Evolutionary conservation across 345 rosid genomes (phyloP), one percentile per base, ranked within the genome.

Genomic region (Microthlaspi erraticum): DNA sequence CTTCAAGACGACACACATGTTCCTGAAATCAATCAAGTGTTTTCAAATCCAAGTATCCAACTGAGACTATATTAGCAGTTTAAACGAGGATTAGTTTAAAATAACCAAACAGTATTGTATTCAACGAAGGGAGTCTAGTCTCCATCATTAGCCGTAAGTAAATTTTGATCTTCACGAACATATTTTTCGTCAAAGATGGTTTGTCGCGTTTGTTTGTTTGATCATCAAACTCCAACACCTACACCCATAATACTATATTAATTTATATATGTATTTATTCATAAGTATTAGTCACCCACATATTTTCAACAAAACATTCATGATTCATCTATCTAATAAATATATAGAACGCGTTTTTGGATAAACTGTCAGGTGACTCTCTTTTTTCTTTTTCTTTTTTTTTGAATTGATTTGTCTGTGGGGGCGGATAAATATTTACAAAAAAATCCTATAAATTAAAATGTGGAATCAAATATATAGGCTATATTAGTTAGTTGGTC

Each of bases 191-290:
- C 50, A 70, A 48, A 59, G 50, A 59, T 59, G 17, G 58, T 34
- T 46, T 34, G 34, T 16, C 37, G 8, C 46, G n/a, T n/a, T n/a
- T n/a, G 26, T 38, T 59, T 49, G 74, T 38, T 70, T 49, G 59
- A 70, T 59, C 66, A 49, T 60, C 74, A 49, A 70, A 70, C 50
- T 70, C 39, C 41, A 59, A 48, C 66, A 31, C 32, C 29, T 26
- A 56, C n/a, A n/a, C n/a, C n/a, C n/a, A n/a, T n/a, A n/a, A n/a
- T n/a, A n/a, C n/a, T n/a, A n/a, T n/a, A n/a, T n/a, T n/a, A n/a
- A n/a, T n/a, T n/a, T 7, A 19, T 50, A 32, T 51, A 20, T 52
- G 2, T 16, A 46, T 13, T 49, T 48, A 2, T 11, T 31, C 45
- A 29, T 66, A 10, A 41, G 10, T 43, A 31, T 67, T 67, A 42